phyloP scores from a whole-genome alignment of 2,329 filamentous ascomycete species.

The Zasmidium angulare region DNA sequence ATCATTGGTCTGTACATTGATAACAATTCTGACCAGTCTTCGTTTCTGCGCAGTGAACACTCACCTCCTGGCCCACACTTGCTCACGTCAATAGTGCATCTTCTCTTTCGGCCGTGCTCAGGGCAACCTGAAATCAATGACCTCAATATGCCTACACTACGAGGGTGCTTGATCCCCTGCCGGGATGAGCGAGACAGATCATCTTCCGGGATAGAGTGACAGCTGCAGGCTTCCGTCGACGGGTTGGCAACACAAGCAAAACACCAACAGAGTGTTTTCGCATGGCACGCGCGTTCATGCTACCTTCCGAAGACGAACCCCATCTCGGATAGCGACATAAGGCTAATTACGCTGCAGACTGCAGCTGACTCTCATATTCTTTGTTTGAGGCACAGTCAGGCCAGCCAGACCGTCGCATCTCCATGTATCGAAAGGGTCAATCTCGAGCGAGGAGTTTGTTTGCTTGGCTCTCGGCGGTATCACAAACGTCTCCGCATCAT shows the following conservation, averaged over 20 bases:
- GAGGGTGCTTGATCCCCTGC: background rate
- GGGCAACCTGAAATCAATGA: background rate
- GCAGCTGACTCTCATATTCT: slow-evolving; percentile 3
- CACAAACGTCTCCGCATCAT: background rate
- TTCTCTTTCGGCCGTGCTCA: no score
- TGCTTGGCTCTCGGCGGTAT: slow-evolving; percentile 9
- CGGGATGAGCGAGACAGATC: slow-evolving; percentile 3
- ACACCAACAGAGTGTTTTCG: slow-evolving; percentile 14
- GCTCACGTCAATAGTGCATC: no score
- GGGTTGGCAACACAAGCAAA: slow-evolving; percentile 17
- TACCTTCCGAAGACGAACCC: slow-evolving; percentile 13
- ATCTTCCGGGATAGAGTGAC: slow-evolving; percentile 7
- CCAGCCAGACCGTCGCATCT: background rate
- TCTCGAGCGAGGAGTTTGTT: background rate
- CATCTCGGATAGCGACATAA: slow-evolving; percentile 16
- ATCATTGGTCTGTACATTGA: background rate
- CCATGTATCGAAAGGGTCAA: background rate
- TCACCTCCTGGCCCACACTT: no score
- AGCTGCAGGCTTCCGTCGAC: slow-evolving; percentile 20
- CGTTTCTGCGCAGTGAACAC: no score
- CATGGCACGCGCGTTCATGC: slow-evolving; percentile 21
- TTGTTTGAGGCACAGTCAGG: background rate
- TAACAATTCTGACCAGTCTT: no score
- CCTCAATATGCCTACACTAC: background rate
- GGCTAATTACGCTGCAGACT: slow-evolving; percentile 6